Conservation (phyloP, 352 stramenopile genomes). For the Pythium aphanidermatum region DNA sequence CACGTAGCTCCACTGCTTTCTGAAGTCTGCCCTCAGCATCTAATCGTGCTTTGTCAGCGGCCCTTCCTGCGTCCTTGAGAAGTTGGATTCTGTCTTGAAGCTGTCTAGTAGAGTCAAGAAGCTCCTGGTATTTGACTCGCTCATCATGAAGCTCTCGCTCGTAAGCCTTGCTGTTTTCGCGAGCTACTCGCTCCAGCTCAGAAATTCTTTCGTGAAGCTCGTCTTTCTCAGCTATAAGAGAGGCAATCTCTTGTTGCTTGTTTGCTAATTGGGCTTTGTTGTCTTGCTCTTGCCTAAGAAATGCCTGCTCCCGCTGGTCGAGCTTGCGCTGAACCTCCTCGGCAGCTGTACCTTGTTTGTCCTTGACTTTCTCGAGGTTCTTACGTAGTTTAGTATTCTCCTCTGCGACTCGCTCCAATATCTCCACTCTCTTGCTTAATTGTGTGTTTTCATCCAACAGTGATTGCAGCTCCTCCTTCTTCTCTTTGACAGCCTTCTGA, state of each 20-base stretch:
- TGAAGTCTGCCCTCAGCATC: slow-evolving; percentile 29
- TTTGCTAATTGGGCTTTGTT: slow-evolving; percentile 31
- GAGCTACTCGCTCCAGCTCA: slow-evolving; percentile 6
- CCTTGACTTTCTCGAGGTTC: slow-evolving; percentile 39
- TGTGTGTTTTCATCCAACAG: slow-evolving; percentile 47
- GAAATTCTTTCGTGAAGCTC: slow-evolving; percentile 9
- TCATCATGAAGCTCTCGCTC: slow-evolving; percentile 17
- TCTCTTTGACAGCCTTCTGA: slow-evolving; percentile 28
- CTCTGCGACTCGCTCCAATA: slow-evolving; percentile 31
- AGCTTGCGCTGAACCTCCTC: slow-evolving; percentile 31
- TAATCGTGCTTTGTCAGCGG: slow-evolving; percentile 23
- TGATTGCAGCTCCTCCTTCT: slow-evolving; percentile 41
- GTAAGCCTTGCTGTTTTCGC: slow-evolving; percentile 8
- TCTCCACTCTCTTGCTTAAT: slow-evolving; percentile 22
- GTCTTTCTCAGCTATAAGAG: slow-evolving; percentile 22
- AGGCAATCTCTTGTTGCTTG: slow-evolving; percentile 20
- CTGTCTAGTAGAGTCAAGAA: slow-evolving; percentile 23
- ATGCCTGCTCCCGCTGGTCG: slow-evolving; percentile 40
- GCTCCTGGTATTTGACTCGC: slow-evolving; percentile 14
- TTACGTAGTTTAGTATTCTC: slow-evolving; percentile 48
- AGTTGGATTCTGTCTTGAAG: slow-evolving; percentile 28
- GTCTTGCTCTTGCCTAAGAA: slow-evolving; percentile 46
- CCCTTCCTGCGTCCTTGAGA: slow-evolving; percentile 20
- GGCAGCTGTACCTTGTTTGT: slow-evolving; percentile 27
- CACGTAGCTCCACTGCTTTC: slow-evolving; percentile 33